Evolutionary conservation across 805 yeast species (phyloP), one percentile per base, ranked within the genome.

Genomic region (Teunomyces kruisii): DNA sequence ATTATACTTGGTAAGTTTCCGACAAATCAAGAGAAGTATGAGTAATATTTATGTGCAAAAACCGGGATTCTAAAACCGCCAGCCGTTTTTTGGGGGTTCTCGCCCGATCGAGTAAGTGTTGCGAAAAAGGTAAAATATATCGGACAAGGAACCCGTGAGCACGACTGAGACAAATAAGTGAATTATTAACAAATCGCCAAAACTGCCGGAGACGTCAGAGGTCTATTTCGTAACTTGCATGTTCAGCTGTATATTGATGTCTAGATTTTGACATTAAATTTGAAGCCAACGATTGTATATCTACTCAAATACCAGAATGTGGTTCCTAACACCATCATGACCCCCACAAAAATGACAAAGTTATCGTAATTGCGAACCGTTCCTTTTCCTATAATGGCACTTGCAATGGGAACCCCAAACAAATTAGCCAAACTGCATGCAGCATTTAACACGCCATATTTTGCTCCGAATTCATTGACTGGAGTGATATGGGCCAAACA

Each of bases 381-480:
- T 2, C 69, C 65, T 30, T 57, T 44, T 15, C 58, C 58, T 26
- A 69, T 64, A 9, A 66, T 57, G 38, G 56, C 57, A 28, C 67
- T 62, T 9, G 67, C 71, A 15, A 64, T 52, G 4, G 71, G 70
- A 10, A 66, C 40, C 7, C 68, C 70, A 41, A 65, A 55, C 12
- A 66, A 54, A 43, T 65, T 66, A 9, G 68, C 71, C 26, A 62
- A 38, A 43, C 67, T 61, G 31, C 63, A 52, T 38, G 59, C 53
- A 17, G 64, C 57, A 46, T 65, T 61, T 40, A 68, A 55, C 16
- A 66, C 48, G 1, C 73, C 72, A 45, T 68, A 68, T 30, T 63
- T 59, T 39, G 62, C 63, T 29, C 74, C 74, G 45, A 69, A 62
- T 39, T 67, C 62, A 39, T 61, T 57, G 9, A 64, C 73, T 6